phyloP scores from a whole-genome alignment of 352 stramenopile genomes.

The Peronospora destructor region DNA sequence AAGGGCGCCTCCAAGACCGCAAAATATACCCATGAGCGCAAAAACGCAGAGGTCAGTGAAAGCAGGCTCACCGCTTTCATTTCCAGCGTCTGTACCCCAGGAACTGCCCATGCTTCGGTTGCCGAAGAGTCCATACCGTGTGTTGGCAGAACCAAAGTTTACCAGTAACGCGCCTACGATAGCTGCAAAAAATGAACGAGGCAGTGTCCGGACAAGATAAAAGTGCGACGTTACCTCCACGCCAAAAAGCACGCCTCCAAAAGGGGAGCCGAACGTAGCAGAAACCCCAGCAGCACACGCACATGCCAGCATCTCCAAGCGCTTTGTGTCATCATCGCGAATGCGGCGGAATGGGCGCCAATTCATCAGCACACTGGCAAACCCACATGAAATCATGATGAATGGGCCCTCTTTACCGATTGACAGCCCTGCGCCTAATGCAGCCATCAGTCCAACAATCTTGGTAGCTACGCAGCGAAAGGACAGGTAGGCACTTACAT shows the following conservation, averaged over 20 bases:
- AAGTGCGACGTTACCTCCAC: conserved; percentile 84
- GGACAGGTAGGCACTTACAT: conserved; percentile 71
- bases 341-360: conserved; percentile 57
- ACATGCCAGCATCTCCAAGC: conserved; percentile 77
- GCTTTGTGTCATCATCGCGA: conserved; percentile 73
- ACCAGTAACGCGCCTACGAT: conserved; percentile 69
- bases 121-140: conserved; percentile 65
- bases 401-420: conserved; percentile 85
- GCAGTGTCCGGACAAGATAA: conserved; percentile 74
- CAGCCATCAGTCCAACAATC: conserved; percentile 58
- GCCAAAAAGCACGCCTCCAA: conserved; percentile 80
- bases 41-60: conserved; percentile 56
- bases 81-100: conserved; percentile 35
- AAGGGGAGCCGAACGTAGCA: conserved; percentile 79
- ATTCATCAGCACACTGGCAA: conserved; percentile 76
- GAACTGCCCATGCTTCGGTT: conserved; percentile 61
- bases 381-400: conserved; percentile 83
- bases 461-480: conserved; percentile 66
- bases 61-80: conserved; percentile 30
- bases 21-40: conserved; percentile 55
- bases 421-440: conserved; percentile 53
- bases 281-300: conserved; percentile 75
- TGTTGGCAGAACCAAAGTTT: conserved; percentile 56
- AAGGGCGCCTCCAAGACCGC: conserved; percentile 52
- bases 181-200: conserved; percentile 71